A percentile compares a stretch with the other conserved stretches of the same genome.
Conservation (phyloP, 768 basidiomycete species). For the Tylopilus sp. region DNA sequence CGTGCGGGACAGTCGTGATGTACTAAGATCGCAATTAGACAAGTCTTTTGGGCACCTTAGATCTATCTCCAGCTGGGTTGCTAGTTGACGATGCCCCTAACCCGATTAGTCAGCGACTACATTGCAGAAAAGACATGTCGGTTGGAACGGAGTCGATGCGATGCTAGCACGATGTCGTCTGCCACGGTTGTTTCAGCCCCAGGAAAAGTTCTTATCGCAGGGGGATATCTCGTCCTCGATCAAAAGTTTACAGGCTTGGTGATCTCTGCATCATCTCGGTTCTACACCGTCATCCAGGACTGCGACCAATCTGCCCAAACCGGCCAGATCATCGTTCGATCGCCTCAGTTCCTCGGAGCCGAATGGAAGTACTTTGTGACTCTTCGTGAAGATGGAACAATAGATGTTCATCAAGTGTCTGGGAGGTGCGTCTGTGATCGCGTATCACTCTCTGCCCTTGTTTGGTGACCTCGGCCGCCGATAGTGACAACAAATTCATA, state of each 20-base stretch:
- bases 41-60: background rate
- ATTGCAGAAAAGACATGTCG: background rate
- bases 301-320: conserved; percentile 21
- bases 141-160: background rate
- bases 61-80: no score
- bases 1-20: conserved; percentile 57
- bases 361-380: conserved; percentile 68
- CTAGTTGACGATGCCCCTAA: background rate
- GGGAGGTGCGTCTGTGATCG: conserved; percentile 17
- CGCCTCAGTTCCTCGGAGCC: conserved; percentile 87
- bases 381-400: conserved; percentile 30
- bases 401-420: conserved; percentile 22
- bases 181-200: conserved; percentile 83
- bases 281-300: conserved; percentile 74
- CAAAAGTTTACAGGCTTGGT: conserved; percentile 81
- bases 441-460: background rate
- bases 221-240: conserved; percentile 97
- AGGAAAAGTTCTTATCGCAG: conserved; percentile 93
- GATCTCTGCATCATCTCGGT: conserved; percentile 89
- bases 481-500: conserved; percentile 86
- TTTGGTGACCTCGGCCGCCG: conserved; percentile 13
- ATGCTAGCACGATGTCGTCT: conserved; percentile 35
- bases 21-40: conserved; percentile 6
- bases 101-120: conserved; percentile 27
- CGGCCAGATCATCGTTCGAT: conserved; percentile 66